phyloP scores from a whole-genome alignment of 2,329 filamentous ascomycete species.

The Pseudogymnoascus sp. region DNA sequence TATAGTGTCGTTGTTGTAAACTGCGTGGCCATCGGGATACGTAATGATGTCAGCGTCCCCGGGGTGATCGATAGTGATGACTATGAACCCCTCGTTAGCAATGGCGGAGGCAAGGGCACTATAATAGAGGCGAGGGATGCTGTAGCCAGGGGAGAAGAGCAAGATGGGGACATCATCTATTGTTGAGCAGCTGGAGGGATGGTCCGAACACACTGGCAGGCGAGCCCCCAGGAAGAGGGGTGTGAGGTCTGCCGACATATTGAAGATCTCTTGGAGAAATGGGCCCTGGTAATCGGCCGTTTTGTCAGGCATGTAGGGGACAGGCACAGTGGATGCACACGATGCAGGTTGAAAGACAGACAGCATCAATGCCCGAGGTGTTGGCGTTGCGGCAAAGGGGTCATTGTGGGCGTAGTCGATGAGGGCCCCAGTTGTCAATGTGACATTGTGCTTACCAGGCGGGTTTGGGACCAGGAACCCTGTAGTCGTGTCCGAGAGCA shows the following conservation, averaged over 20 bases:
- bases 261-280: not conserved
- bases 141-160: slow-evolving; percentile 23
- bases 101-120: slow-evolving; percentile 22
- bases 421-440: slow-evolving; percentile 15
- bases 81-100: slow-evolving; percentile 32
- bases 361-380: slow-evolving; percentile 13
- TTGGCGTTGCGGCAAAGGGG: slow-evolving; percentile 2
- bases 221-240: slow-evolving; percentile 7
- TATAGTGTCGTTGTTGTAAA: slow-evolving; percentile 14
- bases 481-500: not conserved
- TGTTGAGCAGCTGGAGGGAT: not conserved
- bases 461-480: slow-evolving; percentile 13
- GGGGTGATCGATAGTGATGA: slow-evolving; percentile 36
- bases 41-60: slow-evolving; percentile 33
- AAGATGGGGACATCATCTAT: not conserved
- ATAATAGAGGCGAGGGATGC: slow-evolving; percentile 19
- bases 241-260: not conserved
- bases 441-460: slow-evolving; percentile 14
- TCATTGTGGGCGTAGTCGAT: slow-evolving; percentile 16
- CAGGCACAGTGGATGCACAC: not conserved
- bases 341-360: slow-evolving; percentile 16
- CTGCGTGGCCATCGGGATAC: slow-evolving; percentile 29
- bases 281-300: not conserved
- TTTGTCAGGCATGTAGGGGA: slow-evolving; percentile 1
- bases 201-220: slow-evolving; percentile 11